Evolutionary conservation across 1,139 yeast genomes (phyloP).

Genomic region (Pichia sp.): DNA sequence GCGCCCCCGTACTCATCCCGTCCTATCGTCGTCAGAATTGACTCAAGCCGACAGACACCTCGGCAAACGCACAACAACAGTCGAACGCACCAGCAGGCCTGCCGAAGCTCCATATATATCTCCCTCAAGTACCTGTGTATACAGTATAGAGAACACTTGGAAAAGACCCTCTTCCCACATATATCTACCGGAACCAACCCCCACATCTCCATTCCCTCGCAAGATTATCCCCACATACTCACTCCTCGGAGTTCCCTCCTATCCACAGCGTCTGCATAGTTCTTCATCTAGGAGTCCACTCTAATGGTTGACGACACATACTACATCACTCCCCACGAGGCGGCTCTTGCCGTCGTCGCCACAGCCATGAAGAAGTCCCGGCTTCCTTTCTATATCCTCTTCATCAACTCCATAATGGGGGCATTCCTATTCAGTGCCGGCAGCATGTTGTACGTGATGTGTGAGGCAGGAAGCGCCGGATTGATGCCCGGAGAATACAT

Average conservation of each 20-base stretch:
- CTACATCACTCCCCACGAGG: slow-evolving; percentile 70
- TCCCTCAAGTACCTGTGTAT: not conserved
- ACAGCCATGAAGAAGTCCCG: slow-evolving; percentile 79
- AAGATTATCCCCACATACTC: too few relatives aligned
- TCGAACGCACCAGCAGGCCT: too few relatives aligned
- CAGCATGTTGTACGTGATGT: slow-evolving; percentile 62
- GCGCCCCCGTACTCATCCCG: too few relatives aligned
- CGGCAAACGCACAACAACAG: too few relatives aligned
- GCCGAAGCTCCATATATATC: not conserved
- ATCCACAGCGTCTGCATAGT: too few relatives aligned
- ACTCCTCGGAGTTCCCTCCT: too few relatives aligned
- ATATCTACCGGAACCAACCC: too few relatives aligned
- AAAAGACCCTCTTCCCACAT: not conserved
- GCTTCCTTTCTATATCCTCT: slow-evolving; percentile 51
- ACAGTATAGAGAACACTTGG: not conserved
- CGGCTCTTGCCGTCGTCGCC: slow-evolving; percentile 78
- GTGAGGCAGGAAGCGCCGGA: slow-evolving; percentile 49
- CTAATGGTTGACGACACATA: slow-evolving; percentile 44
- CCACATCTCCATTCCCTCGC: too few relatives aligned
- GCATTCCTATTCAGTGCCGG: slow-evolving; percentile 69
- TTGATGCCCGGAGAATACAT: slow-evolving; percentile 45
- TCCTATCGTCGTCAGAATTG: too few relatives aligned
- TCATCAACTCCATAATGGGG: slow-evolving; percentile 63
- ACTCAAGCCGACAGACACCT: too few relatives aligned
- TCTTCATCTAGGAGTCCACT: not conserved